Conservation (phyloP, 345 rosid genomes). For the Gossypium mustelinum region DNA sequence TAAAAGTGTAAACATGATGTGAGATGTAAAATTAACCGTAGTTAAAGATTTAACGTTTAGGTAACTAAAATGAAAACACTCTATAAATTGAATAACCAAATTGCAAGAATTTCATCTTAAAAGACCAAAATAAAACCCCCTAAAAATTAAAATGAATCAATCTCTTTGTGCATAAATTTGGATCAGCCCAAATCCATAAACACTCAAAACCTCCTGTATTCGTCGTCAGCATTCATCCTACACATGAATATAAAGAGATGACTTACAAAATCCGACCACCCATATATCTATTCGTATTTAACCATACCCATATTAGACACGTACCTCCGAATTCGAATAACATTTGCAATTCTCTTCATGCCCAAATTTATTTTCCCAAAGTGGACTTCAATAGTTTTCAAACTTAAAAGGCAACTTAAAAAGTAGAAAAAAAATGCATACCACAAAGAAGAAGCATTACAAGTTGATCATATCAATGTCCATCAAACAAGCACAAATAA, state of each 20-base stretch:
- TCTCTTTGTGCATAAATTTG: too few relatives aligned
- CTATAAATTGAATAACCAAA: too few relatives aligned
- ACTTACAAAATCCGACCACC: background rate
- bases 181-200: too few relatives aligned
- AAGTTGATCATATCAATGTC: conserved; percentile 21
- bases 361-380: background rate
- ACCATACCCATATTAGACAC: background rate
- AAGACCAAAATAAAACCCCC: too few relatives aligned
- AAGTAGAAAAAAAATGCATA: conserved; percentile 6
- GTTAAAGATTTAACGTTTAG: accelerated
- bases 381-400: background rate
- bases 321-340: background rate
- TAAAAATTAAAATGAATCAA: too few relatives aligned
- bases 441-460: conserved; percentile 27
- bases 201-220: too few relatives aligned
- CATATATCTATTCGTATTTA: background rate
- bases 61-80: accelerated
- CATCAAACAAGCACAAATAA: conserved; percentile 31
- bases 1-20: too few relatives aligned
- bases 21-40: accelerated
- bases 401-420: background rate
- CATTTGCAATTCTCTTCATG: too few relatives aligned
- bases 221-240: too few relatives aligned
- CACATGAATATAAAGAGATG: too few relatives aligned
- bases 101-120: too few relatives aligned